Evolutionary conservation across 2,329 filamentous ascomycete genomes (phyloP).

Genomic region (Didymosphaeria variabile): DNA sequence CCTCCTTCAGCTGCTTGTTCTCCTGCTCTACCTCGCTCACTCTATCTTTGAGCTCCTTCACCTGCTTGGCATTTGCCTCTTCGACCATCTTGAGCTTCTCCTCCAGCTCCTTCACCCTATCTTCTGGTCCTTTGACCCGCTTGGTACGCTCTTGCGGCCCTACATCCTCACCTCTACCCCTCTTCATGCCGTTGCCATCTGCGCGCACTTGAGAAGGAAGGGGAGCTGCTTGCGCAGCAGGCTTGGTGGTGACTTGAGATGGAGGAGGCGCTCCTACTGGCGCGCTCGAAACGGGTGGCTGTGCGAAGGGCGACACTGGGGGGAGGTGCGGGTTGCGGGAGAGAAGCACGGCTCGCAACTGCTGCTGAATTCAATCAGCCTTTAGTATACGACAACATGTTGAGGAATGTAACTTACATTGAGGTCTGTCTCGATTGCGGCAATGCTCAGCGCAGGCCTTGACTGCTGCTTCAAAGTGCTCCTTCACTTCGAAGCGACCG

Average conservation of each 20-base stretch:
- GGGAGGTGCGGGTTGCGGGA: too few relatives aligned
- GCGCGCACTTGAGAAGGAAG: too few relatives aligned
- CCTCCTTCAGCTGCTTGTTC: background rate
- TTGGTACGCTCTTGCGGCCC: background rate
- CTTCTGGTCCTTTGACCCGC: background rate
- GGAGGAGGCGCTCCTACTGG: too few relatives aligned
- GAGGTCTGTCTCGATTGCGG: background rate
- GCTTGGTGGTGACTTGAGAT: too few relatives aligned
- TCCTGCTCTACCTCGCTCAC: background rate
- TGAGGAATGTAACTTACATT: background rate
- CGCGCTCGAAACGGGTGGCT: too few relatives aligned
- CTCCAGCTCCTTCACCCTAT: background rate
- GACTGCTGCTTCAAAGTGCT: background rate
- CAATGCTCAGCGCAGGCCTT: background rate
- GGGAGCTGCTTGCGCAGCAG: too few relatives aligned
- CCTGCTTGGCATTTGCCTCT: background rate
- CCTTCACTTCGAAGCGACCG: background rate
- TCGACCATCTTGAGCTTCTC: background rate
- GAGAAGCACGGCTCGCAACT: background rate
- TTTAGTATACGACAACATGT: background rate
- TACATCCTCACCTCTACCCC: background rate
- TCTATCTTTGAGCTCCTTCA: background rate
- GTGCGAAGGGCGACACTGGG: too few relatives aligned
- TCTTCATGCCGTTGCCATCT: background rate
- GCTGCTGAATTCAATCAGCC: background rate